Evolutionary conservation across 1,284 basidiomycete species (phyloP), one percentile per base, ranked within the genome.

Genomic region (Thelephora terrestris): DNA sequence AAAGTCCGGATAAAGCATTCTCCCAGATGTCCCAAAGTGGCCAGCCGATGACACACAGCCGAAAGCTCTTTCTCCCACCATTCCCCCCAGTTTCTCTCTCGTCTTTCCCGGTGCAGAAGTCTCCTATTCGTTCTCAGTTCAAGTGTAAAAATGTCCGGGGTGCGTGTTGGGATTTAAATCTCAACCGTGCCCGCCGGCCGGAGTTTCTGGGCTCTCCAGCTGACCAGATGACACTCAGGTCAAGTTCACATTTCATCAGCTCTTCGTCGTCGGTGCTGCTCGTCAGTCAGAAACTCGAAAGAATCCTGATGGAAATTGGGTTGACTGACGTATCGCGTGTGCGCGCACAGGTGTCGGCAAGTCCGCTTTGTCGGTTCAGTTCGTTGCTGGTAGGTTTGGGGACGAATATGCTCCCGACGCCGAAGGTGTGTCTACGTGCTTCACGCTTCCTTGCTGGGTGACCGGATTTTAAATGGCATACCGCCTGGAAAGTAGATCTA

Each of bases 371-470:
- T 98, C 95, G 43, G 97, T 98, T 63, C 94, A 97, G 66, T 98
- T 98, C 74, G 97, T 96, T 58, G 90, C 93, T 65, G 87, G 84
- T 57, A 90, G 96, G 68, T 99, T 99, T 64, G 93, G 98, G 47
- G 92, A 97, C 67, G 95, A 98, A 70, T 99, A 95, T 61, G 94
- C 97, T 67, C 94, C 95, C 25, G 97, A 94, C 25, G 97, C 97
- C 57, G 94, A 93, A 67, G 90, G 89, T 88, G 55, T 56, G 67
- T 56, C 16, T 50, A 24, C 32, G 46, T 52, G 40, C 37, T 14
- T 23, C n/a, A 25, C 14, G 45, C 39, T 29, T 21, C 45, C 49
- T 46, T 18, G 18, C n/a, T 24, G 23, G 17, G 12, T 12, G 40
- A 16, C 17, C n/a, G 10, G 17, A 21, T 24, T 20, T n/a, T n/a